Conservation (phyloP, 805 yeast species). For the Candida awuae region DNA sequence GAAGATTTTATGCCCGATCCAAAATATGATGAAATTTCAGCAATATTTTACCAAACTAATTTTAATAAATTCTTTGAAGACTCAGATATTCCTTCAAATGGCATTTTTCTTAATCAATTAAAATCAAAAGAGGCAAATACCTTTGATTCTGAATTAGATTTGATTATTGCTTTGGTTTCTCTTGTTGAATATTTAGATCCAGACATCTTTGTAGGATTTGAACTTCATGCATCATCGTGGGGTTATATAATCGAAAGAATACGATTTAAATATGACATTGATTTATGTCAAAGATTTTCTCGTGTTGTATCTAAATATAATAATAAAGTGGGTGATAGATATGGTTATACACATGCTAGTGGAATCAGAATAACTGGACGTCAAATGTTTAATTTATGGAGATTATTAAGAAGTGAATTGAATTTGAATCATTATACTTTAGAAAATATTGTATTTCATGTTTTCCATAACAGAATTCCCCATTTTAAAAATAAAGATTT, state of each 20-base stretch:
- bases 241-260: constrained; percentile 76
- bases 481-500: constrained; percentile 43
- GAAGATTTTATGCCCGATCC: constrained; percentile 58
- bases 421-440: constrained; percentile 60
- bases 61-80: constrained; percentile 32
- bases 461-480: constrained; percentile 63
- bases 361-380: constrained; percentile 67
- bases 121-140: background rate
- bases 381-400: constrained; percentile 81
- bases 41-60: constrained; percentile 59
- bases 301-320: constrained; percentile 43
- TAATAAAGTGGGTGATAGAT: constrained; percentile 54
- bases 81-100: constrained; percentile 30
- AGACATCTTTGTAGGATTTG: constrained; percentile 82
- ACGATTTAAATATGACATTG: constrained; percentile 35
- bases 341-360: constrained; percentile 80
- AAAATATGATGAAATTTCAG: constrained; percentile 42
- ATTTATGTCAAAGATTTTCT: constrained; percentile 53
- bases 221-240: constrained; percentile 77
- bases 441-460: constrained; percentile 66
- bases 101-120: constrained; percentile 25
- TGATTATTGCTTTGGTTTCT: constrained; percentile 48
- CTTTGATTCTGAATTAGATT: constrained; percentile 43
- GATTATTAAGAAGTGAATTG: constrained; percentile 56
- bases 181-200: constrained; percentile 67